Conservation (phyloP, 2,329 filamentous ascomycete genomes). For the Emergomyces pasteurianus region DNA sequence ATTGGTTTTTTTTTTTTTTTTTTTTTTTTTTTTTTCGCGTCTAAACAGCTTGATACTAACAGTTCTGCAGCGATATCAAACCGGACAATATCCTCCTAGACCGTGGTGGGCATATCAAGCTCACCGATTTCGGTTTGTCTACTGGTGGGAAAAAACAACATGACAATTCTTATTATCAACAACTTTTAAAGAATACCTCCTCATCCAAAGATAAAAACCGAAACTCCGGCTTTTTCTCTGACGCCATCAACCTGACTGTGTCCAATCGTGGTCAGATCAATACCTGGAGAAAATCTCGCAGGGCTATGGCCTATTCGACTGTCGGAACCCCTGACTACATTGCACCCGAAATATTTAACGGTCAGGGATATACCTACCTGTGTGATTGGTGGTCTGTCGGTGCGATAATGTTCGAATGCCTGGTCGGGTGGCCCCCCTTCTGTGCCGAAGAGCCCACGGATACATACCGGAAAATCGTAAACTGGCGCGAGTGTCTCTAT, state of each 20-base stretch:
- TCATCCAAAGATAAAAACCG: slow-evolving; percentile 62
- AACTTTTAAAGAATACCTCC: slow-evolving; percentile 72
- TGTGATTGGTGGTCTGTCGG: slow-evolving; percentile 99
- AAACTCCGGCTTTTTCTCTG: slow-evolving; percentile 78
- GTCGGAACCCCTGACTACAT: slow-evolving; percentile 98
- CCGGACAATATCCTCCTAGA: slow-evolving; percentile 97
- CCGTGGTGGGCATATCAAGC: slow-evolving; percentile 89
- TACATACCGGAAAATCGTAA: slow-evolving; percentile 98
- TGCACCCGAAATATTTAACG: slow-evolving; percentile 94
- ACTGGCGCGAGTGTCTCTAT: slow-evolving; percentile 90
- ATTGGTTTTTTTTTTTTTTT: neutral
- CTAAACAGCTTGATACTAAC: neutral
- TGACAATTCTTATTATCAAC: slow-evolving; percentile 96
- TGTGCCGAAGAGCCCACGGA: slow-evolving; percentile 96
- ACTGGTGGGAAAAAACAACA: slow-evolving; percentile 97
- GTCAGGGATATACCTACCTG: slow-evolving; percentile 88
- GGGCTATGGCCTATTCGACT: slow-evolving; percentile 94
- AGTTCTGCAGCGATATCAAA: slow-evolving; percentile 71
- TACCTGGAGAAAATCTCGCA: slow-evolving; percentile 91
- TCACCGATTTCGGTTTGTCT: slow-evolving; percentile 95
- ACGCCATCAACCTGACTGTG: slow-evolving; percentile 96
- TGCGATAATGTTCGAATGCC: slow-evolving; percentile 98
- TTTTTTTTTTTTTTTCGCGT: too few relatives aligned
- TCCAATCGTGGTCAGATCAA: slow-evolving; percentile 97
- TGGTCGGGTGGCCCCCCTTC: slow-evolving; percentile 98